Evolutionary conservation across 2,329 filamentous ascomycete species (phyloP).

Genomic region (Apiospora saccharicola): DNA sequence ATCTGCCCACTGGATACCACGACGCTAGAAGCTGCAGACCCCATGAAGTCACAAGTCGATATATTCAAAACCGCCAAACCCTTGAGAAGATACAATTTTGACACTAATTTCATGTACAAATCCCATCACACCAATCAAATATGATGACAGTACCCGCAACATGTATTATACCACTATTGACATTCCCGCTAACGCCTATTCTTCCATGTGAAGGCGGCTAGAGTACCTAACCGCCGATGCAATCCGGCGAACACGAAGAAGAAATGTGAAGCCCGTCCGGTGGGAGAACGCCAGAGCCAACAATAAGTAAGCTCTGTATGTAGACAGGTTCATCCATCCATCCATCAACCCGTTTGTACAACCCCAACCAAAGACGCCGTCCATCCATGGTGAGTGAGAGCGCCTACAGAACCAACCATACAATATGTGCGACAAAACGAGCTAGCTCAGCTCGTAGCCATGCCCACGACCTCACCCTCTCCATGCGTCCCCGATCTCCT

Average conservation of each 20-base stretch:
- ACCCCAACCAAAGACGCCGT: neutral
- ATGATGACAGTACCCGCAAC: neutral
- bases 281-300: neutral
- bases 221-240: conserved; percentile 1
- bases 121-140: too few relatives aligned
- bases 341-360: neutral
- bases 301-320: neutral
- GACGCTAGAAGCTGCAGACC: too few relatives aligned
- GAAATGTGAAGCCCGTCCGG: neutral
- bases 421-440: conserved; percentile 7
- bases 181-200: neutral
- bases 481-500: conserved; percentile 48
- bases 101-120: neutral
- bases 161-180: neutral
- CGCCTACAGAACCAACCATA: neutral
- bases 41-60: too few relatives aligned
- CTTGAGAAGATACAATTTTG: too few relatives aligned
- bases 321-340: neutral
- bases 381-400: neutral
- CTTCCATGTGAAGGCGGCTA: neutral
- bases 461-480: conserved; percentile 45
- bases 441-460: conserved; percentile 28
- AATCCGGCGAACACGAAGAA: neutral
- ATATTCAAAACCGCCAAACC: too few relatives aligned
- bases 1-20: too few relatives aligned